Evolutionary conservation across 345 rosid species (phyloP).

Genomic region (Aegle marmelos): DNA sequence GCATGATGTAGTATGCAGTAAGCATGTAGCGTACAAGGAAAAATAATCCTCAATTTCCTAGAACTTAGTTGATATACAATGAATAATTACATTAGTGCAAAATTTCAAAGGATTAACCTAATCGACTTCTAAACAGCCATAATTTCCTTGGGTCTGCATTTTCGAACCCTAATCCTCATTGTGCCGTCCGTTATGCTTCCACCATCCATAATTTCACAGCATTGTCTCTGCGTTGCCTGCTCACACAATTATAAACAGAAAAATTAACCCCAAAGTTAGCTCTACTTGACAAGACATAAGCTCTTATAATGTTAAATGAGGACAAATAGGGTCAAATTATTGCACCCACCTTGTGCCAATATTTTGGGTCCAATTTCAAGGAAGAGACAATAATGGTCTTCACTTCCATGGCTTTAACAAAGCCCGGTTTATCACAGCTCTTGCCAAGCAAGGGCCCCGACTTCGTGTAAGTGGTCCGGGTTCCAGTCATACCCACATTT

Average conservation of each 20-base stretch:
- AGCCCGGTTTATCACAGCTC: slow-evolving; percentile 32
- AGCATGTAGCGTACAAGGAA: background rate
- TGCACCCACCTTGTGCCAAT: slow-evolving; percentile 58
- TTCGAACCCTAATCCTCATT: slow-evolving; percentile 57
- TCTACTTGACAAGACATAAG: background rate
- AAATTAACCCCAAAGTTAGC: background rate
- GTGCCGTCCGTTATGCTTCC: slow-evolving; percentile 31
- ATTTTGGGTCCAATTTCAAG: slow-evolving; percentile 52
- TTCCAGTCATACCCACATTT: slow-evolving; percentile 44
- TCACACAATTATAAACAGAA: background rate
- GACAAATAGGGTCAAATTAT: background rate
- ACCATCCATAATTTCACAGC: slow-evolving; percentile 51
- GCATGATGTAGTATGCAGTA: background rate
- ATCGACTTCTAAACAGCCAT: slow-evolving; percentile 22
- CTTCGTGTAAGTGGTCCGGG: slow-evolving; percentile 45
- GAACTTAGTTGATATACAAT: background rate
- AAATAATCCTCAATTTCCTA: background rate
- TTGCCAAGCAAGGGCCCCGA: slow-evolving; percentile 19
- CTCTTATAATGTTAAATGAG: background rate
- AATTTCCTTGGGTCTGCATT: slow-evolving; percentile 50
- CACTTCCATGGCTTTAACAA: slow-evolving; percentile 34
- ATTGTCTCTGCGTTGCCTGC: slow-evolving; percentile 59
- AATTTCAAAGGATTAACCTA: background rate
- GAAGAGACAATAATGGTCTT: slow-evolving; percentile 48
- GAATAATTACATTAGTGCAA: background rate